Conservation (phyloP, 2,329 filamentous ascomycete genomes). For the Beauveria brongniartii region DNA sequence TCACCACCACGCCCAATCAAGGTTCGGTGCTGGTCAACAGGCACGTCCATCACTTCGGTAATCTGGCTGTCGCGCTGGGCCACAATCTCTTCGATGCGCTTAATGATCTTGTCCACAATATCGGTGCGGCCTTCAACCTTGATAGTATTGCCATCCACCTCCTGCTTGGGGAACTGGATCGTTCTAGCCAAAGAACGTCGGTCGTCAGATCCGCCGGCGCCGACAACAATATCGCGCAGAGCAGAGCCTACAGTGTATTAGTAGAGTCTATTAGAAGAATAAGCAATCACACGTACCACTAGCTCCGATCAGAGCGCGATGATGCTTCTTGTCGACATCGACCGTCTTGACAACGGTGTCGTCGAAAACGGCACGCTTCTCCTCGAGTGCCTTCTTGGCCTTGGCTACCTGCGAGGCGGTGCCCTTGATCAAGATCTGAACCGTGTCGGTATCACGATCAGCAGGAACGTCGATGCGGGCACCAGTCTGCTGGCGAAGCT, state of each 20-base stretch:
- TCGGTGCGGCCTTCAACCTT: constrained; percentile 78
- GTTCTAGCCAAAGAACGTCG: constrained; percentile 76
- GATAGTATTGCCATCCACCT: constrained; percentile 73
- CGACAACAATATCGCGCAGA: constrained; percentile 76
- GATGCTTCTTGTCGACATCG: constrained; percentile 90
- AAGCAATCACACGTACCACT: constrained; percentile 57
- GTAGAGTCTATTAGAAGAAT: constrained; percentile 14
- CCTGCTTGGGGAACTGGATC: constrained; percentile 89
- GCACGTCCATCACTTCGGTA: constrained; percentile 70
- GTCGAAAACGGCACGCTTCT: constrained; percentile 81
- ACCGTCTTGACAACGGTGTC: constrained; percentile 78
- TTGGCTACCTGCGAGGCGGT: constrained; percentile 85
- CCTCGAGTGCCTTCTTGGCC: constrained; percentile 82
- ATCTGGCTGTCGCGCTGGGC: constrained; percentile 77
- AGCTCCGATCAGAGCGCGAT: constrained; percentile 80
- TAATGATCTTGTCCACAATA: constrained; percentile 82
- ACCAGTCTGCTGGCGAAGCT: constrained; percentile 73
- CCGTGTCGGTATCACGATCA: constrained; percentile 63
- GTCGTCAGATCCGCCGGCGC: constrained; percentile 85
- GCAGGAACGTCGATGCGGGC: constrained; percentile 89
- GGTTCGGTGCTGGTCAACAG: constrained; percentile 80
- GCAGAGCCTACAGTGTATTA: constrained; percentile 59
- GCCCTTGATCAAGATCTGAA: constrained; percentile 87
- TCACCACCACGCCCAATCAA: constrained; percentile 91
- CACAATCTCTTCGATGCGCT: constrained; percentile 73